Evolutionary conservation across 2,329 filamentous ascomycete genomes (phyloP).

Genomic region (Fusarium penzigii): DNA sequence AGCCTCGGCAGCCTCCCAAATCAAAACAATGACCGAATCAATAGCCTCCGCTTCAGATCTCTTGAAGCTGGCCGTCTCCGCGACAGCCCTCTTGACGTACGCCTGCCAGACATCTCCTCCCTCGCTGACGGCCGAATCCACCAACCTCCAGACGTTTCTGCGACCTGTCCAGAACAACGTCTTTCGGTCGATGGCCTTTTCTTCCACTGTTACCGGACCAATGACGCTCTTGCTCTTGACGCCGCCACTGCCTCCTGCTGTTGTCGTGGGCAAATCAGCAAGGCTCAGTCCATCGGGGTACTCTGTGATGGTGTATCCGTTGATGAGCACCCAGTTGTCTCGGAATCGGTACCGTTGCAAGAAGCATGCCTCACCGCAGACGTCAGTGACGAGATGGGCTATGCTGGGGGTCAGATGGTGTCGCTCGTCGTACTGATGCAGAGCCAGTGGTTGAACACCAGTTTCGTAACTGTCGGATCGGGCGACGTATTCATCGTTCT

Average conservation of each 20-base stretch:
- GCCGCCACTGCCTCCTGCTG: slow-evolving; percentile 1
- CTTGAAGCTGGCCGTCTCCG: slow-evolving; percentile 16
- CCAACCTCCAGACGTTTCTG: slow-evolving; percentile 42
- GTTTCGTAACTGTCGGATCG: slow-evolving; percentile 38
- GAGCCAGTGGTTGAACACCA: slow-evolving; percentile 41
- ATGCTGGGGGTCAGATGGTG: slow-evolving; percentile 42
- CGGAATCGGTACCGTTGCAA: slow-evolving; percentile 48
- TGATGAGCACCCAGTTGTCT: slow-evolving; percentile 50
- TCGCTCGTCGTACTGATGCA: slow-evolving; percentile 42
- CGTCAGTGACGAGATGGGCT: slow-evolving; percentile 43
- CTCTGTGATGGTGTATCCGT: slow-evolving; percentile 46
- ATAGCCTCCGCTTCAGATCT: slow-evolving; percentile 17
- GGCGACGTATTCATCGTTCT: slow-evolving; percentile 31
- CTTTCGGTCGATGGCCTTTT: slow-evolving; percentile 30
- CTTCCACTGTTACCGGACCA: slow-evolving; percentile 35
- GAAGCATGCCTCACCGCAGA: slow-evolving; percentile 49
- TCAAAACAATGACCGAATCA: slow-evolving; percentile 29
- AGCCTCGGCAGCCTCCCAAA: slow-evolving; percentile 26
- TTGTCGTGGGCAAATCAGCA: slow-evolving; percentile 19
- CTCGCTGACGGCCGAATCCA: slow-evolving; percentile 39
- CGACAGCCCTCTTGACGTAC: slow-evolving; percentile 39
- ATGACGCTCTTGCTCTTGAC: slow-evolving; percentile 22
- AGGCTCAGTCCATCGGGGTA: slow-evolving; percentile 41
- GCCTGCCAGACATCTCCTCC: slow-evolving; percentile 48
- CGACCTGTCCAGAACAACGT: slow-evolving; percentile 38